Percentiles rank a stretch among this genome's conserved stretches.
Conservation (phyloP, 257 asterid species). For the Ophiorrhiza pumila region DNA sequence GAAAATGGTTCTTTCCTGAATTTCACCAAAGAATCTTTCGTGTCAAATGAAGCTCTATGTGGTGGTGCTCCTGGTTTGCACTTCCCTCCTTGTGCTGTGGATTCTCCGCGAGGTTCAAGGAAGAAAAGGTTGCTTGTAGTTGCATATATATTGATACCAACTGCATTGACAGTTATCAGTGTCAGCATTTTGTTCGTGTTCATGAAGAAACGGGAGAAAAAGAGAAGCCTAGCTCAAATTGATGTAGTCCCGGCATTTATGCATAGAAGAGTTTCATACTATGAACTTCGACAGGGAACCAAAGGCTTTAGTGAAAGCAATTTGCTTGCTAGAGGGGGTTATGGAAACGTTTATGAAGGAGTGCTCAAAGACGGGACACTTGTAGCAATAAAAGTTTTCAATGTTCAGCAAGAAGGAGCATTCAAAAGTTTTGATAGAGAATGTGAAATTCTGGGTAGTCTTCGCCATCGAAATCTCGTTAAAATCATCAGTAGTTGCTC, state of each 20-base stretch:
- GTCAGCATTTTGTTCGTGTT: background rate
- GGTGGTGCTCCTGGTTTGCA: constrained; percentile 3
- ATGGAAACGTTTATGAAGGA: background rate
- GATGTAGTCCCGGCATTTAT: background rate
- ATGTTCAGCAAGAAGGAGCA: background rate
- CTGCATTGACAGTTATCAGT: background rate
- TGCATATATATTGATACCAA: background rate
- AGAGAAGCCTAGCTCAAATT: background rate
- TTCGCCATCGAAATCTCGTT: background rate
- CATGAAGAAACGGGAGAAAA: background rate
- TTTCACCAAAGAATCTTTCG: constrained; percentile 6
- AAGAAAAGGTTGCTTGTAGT: background rate
- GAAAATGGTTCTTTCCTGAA: constrained; percentile 1
- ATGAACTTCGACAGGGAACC: background rate
- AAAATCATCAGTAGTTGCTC: background rate
- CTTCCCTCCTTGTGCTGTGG: background rate
- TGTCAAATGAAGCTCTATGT: constrained; percentile 9
- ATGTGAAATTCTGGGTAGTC: background rate
- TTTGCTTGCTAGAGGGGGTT: background rate
- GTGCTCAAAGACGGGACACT: background rate
- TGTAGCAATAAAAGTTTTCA: background rate
- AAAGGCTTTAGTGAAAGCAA: background rate
- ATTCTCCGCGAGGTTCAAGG: background rate
- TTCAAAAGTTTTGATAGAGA: background rate
- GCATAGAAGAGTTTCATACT: background rate